Conservation (phyloP, 2,329 filamentous ascomycete species). For the Diplodia seriata region DNA sequence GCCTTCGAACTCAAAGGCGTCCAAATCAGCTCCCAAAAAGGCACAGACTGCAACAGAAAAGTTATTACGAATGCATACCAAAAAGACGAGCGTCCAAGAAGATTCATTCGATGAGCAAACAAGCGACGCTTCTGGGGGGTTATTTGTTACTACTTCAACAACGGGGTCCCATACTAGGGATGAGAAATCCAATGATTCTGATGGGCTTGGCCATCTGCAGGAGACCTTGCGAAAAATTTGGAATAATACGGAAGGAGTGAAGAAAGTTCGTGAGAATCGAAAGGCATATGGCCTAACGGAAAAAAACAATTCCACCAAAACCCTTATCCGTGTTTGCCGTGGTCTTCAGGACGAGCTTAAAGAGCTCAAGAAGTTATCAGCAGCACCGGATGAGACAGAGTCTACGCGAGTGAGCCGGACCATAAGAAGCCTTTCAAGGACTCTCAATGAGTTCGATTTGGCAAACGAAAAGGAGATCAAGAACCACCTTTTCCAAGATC, state of each 20-base stretch:
- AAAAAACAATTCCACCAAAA: neutral
- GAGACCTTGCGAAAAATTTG: neutral
- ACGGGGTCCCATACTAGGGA: neutral
- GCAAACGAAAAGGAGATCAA: conserved; percentile 13
- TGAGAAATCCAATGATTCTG: neutral
- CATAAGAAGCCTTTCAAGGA: neutral
- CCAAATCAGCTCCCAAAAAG: neutral
- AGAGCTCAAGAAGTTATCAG: neutral
- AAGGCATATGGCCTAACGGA: neutral
- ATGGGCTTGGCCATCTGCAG: neutral
- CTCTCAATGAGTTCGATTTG: neutral
- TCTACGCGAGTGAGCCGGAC: neutral
- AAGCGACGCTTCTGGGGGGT: neutral
- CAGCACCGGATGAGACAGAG: neutral
- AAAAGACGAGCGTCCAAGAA: neutral
- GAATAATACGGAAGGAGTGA: neutral
- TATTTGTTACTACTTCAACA: too few species aligned
- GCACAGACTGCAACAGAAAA: neutral
- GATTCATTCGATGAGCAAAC: neutral
- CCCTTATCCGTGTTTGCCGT: neutral
- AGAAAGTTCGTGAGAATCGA: neutral
- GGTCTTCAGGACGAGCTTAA: neutral
- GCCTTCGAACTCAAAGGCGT: neutral
- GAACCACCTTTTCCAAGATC: conserved; percentile 34
- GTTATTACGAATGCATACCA: neutral